A percentile compares a stretch with the other conserved stretches of the same genome.
Conservation (phyloP, 495 filamentous ascomycete genomes). For the Beverwykella pulmonaria region DNA sequence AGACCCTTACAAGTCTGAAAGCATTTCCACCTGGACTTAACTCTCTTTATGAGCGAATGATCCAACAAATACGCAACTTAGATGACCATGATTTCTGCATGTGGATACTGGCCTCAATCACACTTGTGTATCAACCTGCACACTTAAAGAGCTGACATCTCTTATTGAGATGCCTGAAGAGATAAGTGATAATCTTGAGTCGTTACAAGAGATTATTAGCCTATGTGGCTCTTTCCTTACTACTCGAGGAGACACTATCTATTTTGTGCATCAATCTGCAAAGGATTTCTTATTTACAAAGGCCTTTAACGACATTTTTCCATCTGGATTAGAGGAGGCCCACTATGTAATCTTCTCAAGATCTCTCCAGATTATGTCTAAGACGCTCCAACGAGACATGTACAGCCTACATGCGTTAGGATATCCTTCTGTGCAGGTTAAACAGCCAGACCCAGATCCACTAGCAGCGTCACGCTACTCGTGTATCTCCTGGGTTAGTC, state of each 20-base stretch:
- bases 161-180: conserved; percentile 28
- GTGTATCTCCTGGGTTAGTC: too few relatives aligned
- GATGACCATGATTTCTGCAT: neutral
- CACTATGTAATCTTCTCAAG: neutral
- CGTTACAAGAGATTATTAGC: neutral
- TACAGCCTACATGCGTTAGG: too few relatives aligned
- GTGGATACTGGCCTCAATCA: conserved; percentile 35
- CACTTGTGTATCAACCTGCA: conserved; percentile 39
- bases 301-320: neutral
- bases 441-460: too few relatives aligned
- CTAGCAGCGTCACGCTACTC: too few relatives aligned
- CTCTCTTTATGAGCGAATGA: too few relatives aligned
- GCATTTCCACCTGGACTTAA: too few relatives aligned
- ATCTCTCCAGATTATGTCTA: too few relatives aligned
- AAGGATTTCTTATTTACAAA: neutral
- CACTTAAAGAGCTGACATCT: conserved; percentile 36
- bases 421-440: too few relatives aligned
- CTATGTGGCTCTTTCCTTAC: neutral
- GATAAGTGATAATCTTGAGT: neutral
- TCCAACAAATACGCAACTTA: neutral
- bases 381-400: too few relatives aligned
- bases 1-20: too few relatives aligned
- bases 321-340: neutral
- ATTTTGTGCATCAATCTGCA: neutral
- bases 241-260: neutral